phyloP scores from a whole-genome alignment of 805 yeast species.

The Metschnikowia borealis region DNA sequence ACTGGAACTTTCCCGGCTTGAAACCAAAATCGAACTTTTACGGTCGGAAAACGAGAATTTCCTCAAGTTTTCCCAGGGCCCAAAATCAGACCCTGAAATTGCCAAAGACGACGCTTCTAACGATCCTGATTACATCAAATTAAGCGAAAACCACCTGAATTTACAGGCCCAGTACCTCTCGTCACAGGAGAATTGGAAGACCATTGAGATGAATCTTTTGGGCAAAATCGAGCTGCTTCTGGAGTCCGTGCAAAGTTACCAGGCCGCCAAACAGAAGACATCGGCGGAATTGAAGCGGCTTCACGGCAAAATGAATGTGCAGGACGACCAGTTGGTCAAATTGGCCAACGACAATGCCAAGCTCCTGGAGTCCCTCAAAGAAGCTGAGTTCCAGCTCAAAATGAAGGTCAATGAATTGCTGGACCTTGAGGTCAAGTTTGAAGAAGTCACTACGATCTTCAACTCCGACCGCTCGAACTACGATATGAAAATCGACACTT shows the following conservation, averaged over 20 bases:
- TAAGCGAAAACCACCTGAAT: slow-evolving; percentile 47
- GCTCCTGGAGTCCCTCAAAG: slow-evolving; percentile 23
- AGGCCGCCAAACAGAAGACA: slow-evolving; percentile 23
- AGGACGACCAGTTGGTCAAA: slow-evolving; percentile 21
- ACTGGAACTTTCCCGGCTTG: slow-evolving; percentile 55
- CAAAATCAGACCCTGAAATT: not conserved
- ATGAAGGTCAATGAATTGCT: slow-evolving; percentile 21
- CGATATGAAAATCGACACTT: slow-evolving; percentile 22
- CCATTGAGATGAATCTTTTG: slow-evolving; percentile 66
- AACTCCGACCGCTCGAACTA: slow-evolving; percentile 28
- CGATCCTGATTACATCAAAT: slow-evolving; percentile 39
- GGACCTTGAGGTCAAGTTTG: slow-evolving; percentile 28
- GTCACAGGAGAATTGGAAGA: slow-evolving; percentile 79
- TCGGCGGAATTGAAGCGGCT: slow-evolving; percentile 34
- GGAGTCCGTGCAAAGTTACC: slow-evolving; percentile 25
- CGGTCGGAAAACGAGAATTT: slow-evolving; percentile 56
- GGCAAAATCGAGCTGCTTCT: slow-evolving; percentile 39
- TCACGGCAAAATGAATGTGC: slow-evolving; percentile 11
- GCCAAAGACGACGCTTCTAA: slow-evolving; percentile 19
- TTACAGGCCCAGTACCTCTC: slow-evolving; percentile 69
- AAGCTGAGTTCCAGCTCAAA: slow-evolving; percentile 17
- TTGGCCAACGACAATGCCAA: slow-evolving; percentile 14
- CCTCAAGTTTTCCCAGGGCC: slow-evolving; percentile 6
- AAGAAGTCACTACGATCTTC: slow-evolving; percentile 30
- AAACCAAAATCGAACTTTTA: slow-evolving; percentile 63